Evolutionary conservation across 164 flowering plant genomes (phyloP).

Genomic region (Tetrastigma voinierianum): DNA sequence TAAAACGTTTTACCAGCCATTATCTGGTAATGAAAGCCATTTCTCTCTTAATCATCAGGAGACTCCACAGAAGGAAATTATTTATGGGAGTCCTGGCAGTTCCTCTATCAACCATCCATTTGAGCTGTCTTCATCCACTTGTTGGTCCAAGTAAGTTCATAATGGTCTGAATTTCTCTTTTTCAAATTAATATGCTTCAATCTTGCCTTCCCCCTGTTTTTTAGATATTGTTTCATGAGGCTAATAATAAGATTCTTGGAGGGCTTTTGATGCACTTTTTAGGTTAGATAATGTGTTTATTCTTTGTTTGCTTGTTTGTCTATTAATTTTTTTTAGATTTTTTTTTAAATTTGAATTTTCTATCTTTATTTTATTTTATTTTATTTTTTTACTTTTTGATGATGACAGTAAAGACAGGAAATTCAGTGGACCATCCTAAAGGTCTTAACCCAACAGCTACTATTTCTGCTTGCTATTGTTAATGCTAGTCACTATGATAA

Average conservation of each 20-base stretch:
- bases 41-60: slow-evolving; percentile 34
- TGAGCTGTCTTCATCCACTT: slow-evolving; percentile 47
- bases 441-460: no score
- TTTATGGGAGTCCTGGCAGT: slow-evolving; percentile 47
- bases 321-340: no score
- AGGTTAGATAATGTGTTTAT: background rate
- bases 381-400: no score
- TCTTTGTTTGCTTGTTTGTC: background rate
- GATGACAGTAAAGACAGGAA: no score
- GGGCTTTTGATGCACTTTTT: no score
- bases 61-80: slow-evolving; percentile 36
- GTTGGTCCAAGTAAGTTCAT: slow-evolving; percentile 73
- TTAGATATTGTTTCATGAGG: no score
- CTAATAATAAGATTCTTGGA: no score
- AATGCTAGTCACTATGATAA: no score
- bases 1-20: slow-evolving; percentile 43
- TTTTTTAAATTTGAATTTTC: no score
- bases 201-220: background rate
- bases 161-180: background rate
- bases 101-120: slow-evolving; percentile 38
- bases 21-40: slow-evolving; percentile 39
- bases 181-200: background rate
- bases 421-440: no score
- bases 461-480: no score
- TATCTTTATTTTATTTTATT: no score